A percentile compares a stretch with the other conserved stretches of the same genome.
Conservation (phyloP, 257 asterid genomes). For the Apocynum venetum region DNA sequence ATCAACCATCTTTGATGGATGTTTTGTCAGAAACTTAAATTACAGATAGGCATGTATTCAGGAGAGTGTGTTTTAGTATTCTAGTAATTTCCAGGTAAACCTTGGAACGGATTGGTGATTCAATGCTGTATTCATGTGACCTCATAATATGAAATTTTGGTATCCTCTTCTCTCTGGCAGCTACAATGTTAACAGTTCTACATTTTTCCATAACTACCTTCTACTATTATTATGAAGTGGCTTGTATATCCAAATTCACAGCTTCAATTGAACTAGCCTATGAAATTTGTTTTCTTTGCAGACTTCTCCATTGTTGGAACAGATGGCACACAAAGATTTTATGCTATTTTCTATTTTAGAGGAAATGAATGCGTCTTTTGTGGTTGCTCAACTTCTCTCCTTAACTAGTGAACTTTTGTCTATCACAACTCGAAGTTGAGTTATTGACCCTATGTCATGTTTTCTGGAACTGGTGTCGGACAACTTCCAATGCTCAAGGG, state of each 20-base stretch:
- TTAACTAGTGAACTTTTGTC: conserved; percentile 12
- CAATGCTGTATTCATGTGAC: not conserved
- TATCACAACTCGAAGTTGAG: conserved; percentile 62
- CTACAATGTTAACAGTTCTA: conserved; percentile 62
- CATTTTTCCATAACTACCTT: conserved; percentile 52
- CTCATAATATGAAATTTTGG: not conserved
- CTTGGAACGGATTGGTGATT: not conserved
- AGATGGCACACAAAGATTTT: conserved; percentile 18
- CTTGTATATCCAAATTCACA: conserved; percentile 49
- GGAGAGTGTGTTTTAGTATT: not conserved
- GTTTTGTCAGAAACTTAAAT: not conserved
- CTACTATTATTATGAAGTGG: conserved; percentile 46
- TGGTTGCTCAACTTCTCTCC: not conserved
- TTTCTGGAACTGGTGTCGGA: conserved; percentile 55
- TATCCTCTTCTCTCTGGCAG: conserved; percentile 28
- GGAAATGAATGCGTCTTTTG: not conserved
- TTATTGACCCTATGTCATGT: conserved; percentile 57
- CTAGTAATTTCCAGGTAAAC: not conserved
- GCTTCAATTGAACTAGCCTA: conserved; percentile 45
- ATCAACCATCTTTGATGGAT: not conserved
- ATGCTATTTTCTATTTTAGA: not conserved
- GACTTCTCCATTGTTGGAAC: conserved; percentile 64
- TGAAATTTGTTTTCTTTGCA: conserved; percentile 52
- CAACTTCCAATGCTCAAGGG: conserved; percentile 48
- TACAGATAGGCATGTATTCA: not conserved